Evolutionary conservation across 1,139 yeast genomes (phyloP), one percentile per base, ranked within the genome.

Genomic region (Insectozyma bohioensis): DNA sequence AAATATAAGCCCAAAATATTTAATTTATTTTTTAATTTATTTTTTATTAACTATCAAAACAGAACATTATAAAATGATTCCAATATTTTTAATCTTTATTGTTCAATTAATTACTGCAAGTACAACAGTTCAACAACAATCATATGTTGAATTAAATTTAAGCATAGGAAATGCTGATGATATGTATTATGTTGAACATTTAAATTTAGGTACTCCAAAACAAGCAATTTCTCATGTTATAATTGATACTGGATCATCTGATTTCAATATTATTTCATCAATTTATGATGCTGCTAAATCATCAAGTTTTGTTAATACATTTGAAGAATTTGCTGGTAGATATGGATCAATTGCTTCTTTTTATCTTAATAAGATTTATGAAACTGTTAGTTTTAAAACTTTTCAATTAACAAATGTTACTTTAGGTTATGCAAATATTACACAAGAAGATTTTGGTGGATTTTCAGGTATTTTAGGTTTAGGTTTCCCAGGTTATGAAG

Each of bases 241-340:
- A 4, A 31, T 54, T 4, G 59, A 53, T 28, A 51, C 57, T 13
- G 58, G 58, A 3, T 52, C 56, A 10, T 39, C 57, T 5, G 57
- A 52, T 29, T 42, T 53, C 22, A 43, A 49, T 4, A 27, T 54
- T 7, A 26, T 43, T n/a, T 22, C 30, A 4, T 18, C 35, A 1
- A 30, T 30, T n/a, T 54, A 36, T 28, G 21, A 39, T 11, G 19
- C 29, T 6, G 19, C 30, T 5, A 26, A 34, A 5, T 51, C 57
- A 11, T 16, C 34, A 3, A 33, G 48, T 3, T 43, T 40, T 20
- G 14, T 32, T 20, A 34, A 44, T 23, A 38, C 46, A 10, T 35
- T 30, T 8, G 28, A 35, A 10, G 20, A 25, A 3, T 43, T 31
- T 28, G 24, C 27, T 7, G 35, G 37, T 23, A 36, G 34, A 7